These are phyloP conservation scores for Arthroderma uncinatum DNA, from an alignment of 2,329 filamentous ascomycete genomes.

Conservation along the genomic window DNA sequence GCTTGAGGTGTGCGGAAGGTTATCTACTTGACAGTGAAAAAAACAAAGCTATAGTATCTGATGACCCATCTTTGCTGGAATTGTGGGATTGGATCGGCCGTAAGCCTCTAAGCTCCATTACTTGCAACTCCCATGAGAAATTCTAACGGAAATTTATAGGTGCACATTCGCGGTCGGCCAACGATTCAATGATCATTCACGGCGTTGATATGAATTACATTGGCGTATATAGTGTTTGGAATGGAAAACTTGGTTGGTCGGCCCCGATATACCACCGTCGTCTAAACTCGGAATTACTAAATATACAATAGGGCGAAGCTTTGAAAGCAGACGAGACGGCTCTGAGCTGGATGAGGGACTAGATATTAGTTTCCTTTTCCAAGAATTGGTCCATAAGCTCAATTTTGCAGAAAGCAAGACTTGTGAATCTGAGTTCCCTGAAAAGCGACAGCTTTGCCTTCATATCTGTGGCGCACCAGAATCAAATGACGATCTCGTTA, in stretches of 20 bases:
- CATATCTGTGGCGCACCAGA: slow-evolving; percentile 49
- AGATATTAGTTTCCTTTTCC: slow-evolving; percentile 33
- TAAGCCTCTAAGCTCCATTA: slow-evolving; percentile 19
- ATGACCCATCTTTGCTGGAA: slow-evolving; percentile 46
- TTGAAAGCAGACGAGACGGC: slow-evolving; percentile 24
- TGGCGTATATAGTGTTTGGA: slow-evolving; percentile 50
- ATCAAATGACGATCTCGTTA: slow-evolving; percentile 40
- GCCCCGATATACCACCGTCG: neutral
- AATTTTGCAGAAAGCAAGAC: slow-evolving; percentile 43
- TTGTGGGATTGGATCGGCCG: slow-evolving; percentile 50
- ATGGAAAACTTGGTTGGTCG: slow-evolving; percentile 40
- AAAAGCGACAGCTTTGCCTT: slow-evolving; percentile 50
- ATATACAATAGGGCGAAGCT: slow-evolving; percentile 22
- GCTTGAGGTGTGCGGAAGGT: slow-evolving; percentile 44
- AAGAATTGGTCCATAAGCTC: slow-evolving; percentile 41
- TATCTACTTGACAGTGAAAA: slow-evolving; percentile 43
- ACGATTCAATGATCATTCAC: slow-evolving; percentile 45
- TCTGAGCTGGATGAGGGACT: slow-evolving; percentile 19
- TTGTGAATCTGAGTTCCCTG: slow-evolving; percentile 41
- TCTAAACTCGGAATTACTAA: slow-evolving; percentile 9
- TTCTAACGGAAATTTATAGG: slow-evolving; percentile 20
- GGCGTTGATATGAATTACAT: slow-evolving; percentile 50
- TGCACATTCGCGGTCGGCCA: slow-evolving; percentile 30
- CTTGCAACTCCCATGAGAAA: neutral
- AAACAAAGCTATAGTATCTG: slow-evolving; percentile 45